These are phyloP conservation scores for Volvox reticuliferus DNA, from an alignment of 139 green algal species.

Conservation along the genomic window DNA sequence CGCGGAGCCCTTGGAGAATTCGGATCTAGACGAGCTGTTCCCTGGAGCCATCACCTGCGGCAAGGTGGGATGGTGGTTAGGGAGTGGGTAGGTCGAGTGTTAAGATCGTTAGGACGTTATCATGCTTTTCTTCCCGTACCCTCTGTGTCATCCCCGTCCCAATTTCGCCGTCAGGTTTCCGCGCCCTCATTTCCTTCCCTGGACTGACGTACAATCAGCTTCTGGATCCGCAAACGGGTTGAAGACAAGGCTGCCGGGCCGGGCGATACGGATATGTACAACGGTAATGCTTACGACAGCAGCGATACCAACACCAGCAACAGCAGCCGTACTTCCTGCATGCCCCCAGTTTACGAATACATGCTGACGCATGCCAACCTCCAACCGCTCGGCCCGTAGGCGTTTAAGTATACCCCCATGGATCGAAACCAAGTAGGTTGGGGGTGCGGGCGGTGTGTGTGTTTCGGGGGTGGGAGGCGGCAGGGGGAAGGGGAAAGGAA, in stretches of 20 bases:
- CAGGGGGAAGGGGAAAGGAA: not conserved
- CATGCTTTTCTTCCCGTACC: too few species aligned
- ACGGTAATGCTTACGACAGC: not conserved
- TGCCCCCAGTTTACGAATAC: slow-evolving; percentile 59
- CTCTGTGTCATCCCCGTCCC: too few species aligned
- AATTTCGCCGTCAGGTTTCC: not conserved
- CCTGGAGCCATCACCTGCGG: slow-evolving; percentile 42
- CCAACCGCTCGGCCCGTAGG: not conserved
- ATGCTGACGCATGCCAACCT: slow-evolving; percentile 63
- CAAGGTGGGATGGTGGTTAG: not conserved
- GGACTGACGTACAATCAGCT: slow-evolving; percentile 63
- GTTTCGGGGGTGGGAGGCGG: not conserved
- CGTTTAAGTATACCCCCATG: not conserved
- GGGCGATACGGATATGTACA: not conserved
- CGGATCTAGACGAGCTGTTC: slow-evolving; percentile 8
- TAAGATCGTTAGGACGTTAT: not conserved
- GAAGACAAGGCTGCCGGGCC: not conserved
- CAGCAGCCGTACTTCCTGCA: too few species aligned
- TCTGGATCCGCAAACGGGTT: slow-evolving; percentile 67
- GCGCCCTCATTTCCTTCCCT: slow-evolving; percentile 24
- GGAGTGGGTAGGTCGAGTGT: too few species aligned
- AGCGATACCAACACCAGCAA: not conserved
- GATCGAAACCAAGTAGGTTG: slow-evolving; percentile 47
- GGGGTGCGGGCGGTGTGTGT: too few species aligned
- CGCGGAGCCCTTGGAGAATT: not conserved